Conservation (phyloP, 306 rosid genomes). For the Rubus idaeus region DNA sequence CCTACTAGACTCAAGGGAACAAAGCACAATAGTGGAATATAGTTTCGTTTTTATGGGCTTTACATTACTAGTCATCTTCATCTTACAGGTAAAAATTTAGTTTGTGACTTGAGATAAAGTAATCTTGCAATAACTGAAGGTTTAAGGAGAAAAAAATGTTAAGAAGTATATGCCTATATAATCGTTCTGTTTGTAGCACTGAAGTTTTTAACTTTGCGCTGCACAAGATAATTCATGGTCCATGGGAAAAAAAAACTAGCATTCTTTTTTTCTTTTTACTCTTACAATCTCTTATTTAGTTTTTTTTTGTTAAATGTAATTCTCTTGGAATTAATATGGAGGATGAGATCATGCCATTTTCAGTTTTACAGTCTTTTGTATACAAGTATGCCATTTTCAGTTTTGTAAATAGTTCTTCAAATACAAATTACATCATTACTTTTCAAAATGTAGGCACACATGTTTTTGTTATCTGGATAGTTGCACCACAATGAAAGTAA, state of each 20-base stretch:
- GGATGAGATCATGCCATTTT: slow-evolving; percentile 2
- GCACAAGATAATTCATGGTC: too few relatives aligned
- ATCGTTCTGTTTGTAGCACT: too few relatives aligned
- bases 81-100: too few relatives aligned
- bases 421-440: background rate
- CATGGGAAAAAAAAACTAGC: background rate
- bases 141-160: too few relatives aligned
- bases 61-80: too few relatives aligned
- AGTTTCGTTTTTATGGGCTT: too few relatives aligned
- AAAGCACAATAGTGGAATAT: background rate
- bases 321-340: background rate
- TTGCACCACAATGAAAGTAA: slow-evolving; percentile 23
- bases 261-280: too few relatives aligned
- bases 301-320: background rate
- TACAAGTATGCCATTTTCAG: background rate
- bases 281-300: background rate
- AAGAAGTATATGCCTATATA: too few relatives aligned
- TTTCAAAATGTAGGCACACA: background rate
- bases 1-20: background rate
- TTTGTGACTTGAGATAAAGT: too few relatives aligned
- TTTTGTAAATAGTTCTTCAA: background rate
- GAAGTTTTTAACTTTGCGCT: too few relatives aligned
- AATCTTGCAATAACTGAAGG: too few relatives aligned
- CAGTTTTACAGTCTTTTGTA: background rate
- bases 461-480: slow-evolving; percentile 8